Base-by-base conservation (phyloP, 169 alveolate species). In the Perkinsus chesapeaki region DNA sequence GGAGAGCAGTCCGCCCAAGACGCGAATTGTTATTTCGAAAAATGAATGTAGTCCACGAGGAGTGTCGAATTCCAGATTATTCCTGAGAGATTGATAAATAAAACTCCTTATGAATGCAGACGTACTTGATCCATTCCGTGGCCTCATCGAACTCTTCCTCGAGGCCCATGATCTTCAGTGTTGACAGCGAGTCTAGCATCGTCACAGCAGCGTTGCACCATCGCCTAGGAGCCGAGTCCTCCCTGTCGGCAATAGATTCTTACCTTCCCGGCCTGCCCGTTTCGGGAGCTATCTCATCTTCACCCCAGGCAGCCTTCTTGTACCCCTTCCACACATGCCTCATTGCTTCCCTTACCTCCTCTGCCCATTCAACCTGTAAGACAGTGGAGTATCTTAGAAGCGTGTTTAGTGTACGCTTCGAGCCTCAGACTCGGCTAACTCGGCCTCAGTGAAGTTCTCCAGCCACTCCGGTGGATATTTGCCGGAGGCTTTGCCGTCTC, bases 11-110 rank as follows among this genome's bases (percentile, higher is more conserved):
- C 95, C 95, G 39, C 95, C 95, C 36, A 94, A 92, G 0, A 91
- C 92, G 12, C 95, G 93, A 91, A 94, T 94, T 23, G 93, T 94
- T 16, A 94, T 82, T 38, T 94, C 95, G 92, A 94, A 94, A 34
- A 94, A 12, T 19, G 95, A 94, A 23, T 91, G 93, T 7, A 91
- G 73, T 23, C 48, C 48, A 23, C 73, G 82, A 3, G 82, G 82
- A 23, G 37, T 27, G 82, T 60, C 82, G 82, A 60, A 60, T 16
- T 60, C 27, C 37, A 60, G 82, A 34, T 60, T 60, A 34, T 60
- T 23, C 82, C 82, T 60, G 23, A n/a, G n/a, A n/a, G n/a, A n/a
- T n/a, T n/a, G 31, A 23, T 23, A 27, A 9, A 1, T 20, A 16
- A 7, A 60, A 34, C 82, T 23, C 3, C 82, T 0, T 43, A 16